Evolutionary conservation across 495 filamentous ascomycete species (phyloP), one percentile per base, ranked within the genome.

Genomic region (Lophium mytilinum): DNA sequence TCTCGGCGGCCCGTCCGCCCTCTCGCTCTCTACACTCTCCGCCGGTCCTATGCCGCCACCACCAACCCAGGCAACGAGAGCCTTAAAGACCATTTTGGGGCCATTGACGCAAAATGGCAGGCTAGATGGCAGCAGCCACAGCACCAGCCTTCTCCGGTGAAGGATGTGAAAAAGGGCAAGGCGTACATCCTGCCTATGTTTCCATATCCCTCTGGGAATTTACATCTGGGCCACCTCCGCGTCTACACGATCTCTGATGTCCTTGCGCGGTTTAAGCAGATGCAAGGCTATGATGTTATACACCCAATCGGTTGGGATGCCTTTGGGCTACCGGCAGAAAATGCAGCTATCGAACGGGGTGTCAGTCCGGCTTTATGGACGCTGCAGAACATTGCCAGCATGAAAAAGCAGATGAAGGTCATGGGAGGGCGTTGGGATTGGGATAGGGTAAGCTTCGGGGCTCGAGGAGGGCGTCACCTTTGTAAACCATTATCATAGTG

Each of bases 281-380:
- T 95, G 76, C 81, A 83, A 52, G 90, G 90, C 3, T 75, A 83
- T 66, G 72, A 87, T 51, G 89, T 95, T 34, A 68, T 94, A 19
- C 80, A 93, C 50, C 90, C 90, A 30, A 94, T 95, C 82, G 90
- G 89, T 3, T 95, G 90, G 90, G 90, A 95, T 76, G 89, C 88
- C 17, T 94, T 95, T 68, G 90, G 90, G 3, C 73, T 95, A 41
- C 90, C 90, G 9, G 90, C 90, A 37, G 90, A 95, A 73, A 95
- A 95, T 73, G 90, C 90, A 15, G 90, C 90, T n/a, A 91, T 95
- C 57, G 88, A 94, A 72, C 74, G 85, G 50, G 87, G 88, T 37
- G 75, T 92, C 57, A 79, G 89, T 69, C 88, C 90, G 7, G 84
- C 80, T 11, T 73, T 72, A 0, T 95, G 90, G 90, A 95, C 90